Evolutionary conservation across 306 rosid species (phyloP), one percentile per base, ranked within the genome.

Genomic region (Senna tora): DNA sequence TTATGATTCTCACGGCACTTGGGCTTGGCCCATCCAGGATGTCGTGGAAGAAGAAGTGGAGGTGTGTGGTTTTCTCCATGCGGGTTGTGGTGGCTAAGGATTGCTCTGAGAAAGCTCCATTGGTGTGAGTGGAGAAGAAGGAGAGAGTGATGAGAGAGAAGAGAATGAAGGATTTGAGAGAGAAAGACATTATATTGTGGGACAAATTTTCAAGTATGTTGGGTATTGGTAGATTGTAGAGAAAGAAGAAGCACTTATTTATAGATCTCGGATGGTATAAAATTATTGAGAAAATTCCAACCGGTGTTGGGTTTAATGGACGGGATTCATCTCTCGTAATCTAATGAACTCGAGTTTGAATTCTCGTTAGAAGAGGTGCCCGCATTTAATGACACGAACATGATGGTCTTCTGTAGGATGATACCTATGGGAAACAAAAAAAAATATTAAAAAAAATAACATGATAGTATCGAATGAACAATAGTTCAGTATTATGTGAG

Each of bases 21-120:
- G 84, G 87, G 66, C 57, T 78, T 38, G 43, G 53, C 10, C 84
- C 79, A 11, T 50, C 38, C 2, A 52, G 28, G 70, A 55, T 80
- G 77, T 86, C 84, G 36, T 86, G 87, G 75, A 78, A 86, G 49
- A 68, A 86, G 74, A 86, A 86, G 69, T 83, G 86, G 15, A 86
- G 77, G 47, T 45, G 77, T 65, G 79, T 78, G 3, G n/a, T 64
- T 53, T 83, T 81, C 55, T 83, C 80, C 50, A 75, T 77, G 28
- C 46, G 59, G 47, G 52, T 58, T 25, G 57, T 16, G 42, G 71
- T 22, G 42, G 71, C 16, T 28, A 38, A 25, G 42, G 59, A 57
- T 21, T 75, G 53, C 6, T 67, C 22, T 15, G 74, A 75, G 67
- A 75, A 75, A 2, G 52, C 34, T 16, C 75, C 80, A 33, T 56